Evolutionary conservation across 2,329 filamentous ascomycete genomes (phyloP).

Genomic region (Xylariales sp.): DNA sequence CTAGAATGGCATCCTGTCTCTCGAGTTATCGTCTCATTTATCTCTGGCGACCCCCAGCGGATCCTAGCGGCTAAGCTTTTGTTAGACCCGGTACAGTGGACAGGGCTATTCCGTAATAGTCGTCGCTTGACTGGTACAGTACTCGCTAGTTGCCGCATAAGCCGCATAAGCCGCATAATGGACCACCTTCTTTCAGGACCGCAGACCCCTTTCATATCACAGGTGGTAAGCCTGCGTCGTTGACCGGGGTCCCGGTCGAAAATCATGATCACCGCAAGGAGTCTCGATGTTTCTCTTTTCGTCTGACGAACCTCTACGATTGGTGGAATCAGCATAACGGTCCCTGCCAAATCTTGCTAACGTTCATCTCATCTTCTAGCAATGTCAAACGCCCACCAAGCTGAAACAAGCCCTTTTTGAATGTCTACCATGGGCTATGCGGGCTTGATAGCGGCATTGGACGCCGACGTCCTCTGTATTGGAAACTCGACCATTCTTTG

Average conservation of each 20-base stretch:
- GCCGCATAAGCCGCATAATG: background rate
- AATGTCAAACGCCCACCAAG: background rate
- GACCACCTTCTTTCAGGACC: background rate
- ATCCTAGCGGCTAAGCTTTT: constrained; percentile 2
- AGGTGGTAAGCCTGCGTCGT: background rate
- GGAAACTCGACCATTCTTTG: constrained; percentile 5
- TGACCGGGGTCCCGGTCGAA: background rate
- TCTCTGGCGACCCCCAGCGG: background rate
- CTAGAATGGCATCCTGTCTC: background rate
- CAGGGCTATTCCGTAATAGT: background rate
- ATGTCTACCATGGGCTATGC: background rate
- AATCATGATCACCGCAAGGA: background rate
- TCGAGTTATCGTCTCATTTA: constrained; percentile 5
- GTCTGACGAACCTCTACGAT: background rate
- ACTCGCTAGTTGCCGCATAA: constrained; percentile 7
- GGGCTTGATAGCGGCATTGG: too few relatives aligned
- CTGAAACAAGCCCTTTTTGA: constrained; percentile 2
- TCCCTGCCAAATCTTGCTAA: background rate
- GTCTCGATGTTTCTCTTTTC: constrained; percentile 2
- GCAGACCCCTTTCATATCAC: too few relatives aligned
- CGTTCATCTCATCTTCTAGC: constrained; percentile 1
- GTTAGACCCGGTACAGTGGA: background rate
- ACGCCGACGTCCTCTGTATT: constrained; percentile 1
- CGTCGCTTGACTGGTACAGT: background rate
- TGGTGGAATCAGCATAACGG: constrained; percentile 3